These are phyloP conservation scores for Xylariaceae sp. DNA, from an alignment of 2,329 filamentous ascomycete genomes.

Conservation along the genomic window DNA sequence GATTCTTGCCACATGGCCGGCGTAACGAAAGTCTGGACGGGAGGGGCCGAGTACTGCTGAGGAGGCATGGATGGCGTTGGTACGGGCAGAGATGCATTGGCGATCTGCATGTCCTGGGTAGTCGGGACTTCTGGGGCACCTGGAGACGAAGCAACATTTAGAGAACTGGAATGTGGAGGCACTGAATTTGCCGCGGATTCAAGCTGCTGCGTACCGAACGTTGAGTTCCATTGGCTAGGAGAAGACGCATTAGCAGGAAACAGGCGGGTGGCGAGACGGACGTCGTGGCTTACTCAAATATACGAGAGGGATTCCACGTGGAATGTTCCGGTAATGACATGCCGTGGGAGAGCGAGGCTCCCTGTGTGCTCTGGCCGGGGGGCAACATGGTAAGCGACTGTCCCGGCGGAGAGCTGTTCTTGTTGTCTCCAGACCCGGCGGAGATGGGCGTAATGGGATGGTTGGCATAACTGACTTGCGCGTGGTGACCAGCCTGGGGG, in stretches of 20 bases:
- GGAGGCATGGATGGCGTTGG: slow-evolving; percentile 39
- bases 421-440: slow-evolving; percentile 62
- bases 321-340: slow-evolving; percentile 56
- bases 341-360: slow-evolving; percentile 42
- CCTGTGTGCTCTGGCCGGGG: slow-evolving; percentile 46
- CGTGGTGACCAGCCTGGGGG: slow-evolving; percentile 41
- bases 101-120: slow-evolving; percentile 45
- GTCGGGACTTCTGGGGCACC: slow-evolving; percentile 47
- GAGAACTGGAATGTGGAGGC: slow-evolving; percentile 39
- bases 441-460: slow-evolving; percentile 78
- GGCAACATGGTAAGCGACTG: slow-evolving; percentile 67
- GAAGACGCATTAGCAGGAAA: slow-evolving; percentile 11
- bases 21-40: slow-evolving; percentile 54
- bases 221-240: slow-evolving; percentile 87
- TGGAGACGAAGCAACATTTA: slow-evolving; percentile 46
- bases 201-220: slow-evolving; percentile 68
- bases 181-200: slow-evolving; percentile 35
- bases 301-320: slow-evolving; percentile 76
- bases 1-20: slow-evolving; percentile 69
- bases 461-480: slow-evolving; percentile 58
- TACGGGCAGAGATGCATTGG: slow-evolving; percentile 35
- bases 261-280: not conserved
- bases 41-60: slow-evolving; percentile 44
- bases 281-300: slow-evolving; percentile 69
- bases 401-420: slow-evolving; percentile 68